Evolutionary conservation across 1,284 basidiomycete species (phyloP).

Genomic region (Ceratobasidium sp.): DNA sequence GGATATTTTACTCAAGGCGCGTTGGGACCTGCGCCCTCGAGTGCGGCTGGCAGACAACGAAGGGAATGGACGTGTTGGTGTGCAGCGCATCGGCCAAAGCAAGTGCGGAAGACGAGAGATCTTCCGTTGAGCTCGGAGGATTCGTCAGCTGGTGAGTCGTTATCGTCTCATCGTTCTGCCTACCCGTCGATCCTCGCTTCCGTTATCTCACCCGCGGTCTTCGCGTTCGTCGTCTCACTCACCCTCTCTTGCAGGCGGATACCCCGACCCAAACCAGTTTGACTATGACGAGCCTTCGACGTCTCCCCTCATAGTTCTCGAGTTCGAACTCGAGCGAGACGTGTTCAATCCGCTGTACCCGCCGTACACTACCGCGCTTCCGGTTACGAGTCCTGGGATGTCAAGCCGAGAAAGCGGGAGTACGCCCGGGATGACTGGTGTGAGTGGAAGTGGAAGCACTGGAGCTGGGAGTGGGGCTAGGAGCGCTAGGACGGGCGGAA

Average conservation of each 20-base stretch:
- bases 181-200: no score
- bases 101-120: conserved; percentile 44
- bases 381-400: conserved; percentile 49
- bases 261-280: conserved; percentile 15
- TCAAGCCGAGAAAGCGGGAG: conserved; percentile 21
- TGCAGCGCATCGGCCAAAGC: conserved; percentile 73
- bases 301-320: conserved; percentile 68
- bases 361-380: conserved; percentile 49
- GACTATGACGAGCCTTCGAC: conserved; percentile 1
- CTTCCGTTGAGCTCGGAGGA: conserved; percentile 10
- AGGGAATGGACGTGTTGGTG: conserved; percentile 87
- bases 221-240: neutral
- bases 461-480: conserved; percentile 8
- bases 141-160: conserved; percentile 6
- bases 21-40: conserved; percentile 1
- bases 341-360: conserved; percentile 78
- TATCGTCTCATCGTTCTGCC: neutral
- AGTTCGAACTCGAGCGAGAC: conserved; percentile 86
- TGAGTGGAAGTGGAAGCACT: conserved; percentile 18
- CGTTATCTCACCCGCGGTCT: neutral
- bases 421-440: neutral
- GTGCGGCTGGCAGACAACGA: conserved; percentile 46
- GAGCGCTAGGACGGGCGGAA: conserved; percentile 45
- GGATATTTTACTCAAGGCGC: conserved; percentile 15
- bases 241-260: conserved; percentile 14